Evolutionary conservation across 306 rosid genomes (phyloP), one percentile per base, ranked within the genome.

Genomic region (Ormosia semicastrata): DNA sequence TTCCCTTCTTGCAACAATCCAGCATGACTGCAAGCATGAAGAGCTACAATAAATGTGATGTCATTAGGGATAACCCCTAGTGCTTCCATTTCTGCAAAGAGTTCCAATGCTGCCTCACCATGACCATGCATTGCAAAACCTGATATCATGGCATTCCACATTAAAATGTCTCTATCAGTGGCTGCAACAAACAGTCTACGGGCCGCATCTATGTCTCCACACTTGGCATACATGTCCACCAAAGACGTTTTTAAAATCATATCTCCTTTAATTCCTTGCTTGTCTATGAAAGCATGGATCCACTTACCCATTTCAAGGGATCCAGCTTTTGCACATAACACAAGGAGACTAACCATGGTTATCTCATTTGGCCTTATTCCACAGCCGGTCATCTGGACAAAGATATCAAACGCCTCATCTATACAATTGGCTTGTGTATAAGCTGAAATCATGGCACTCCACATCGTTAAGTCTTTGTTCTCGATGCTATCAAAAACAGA

Each of bases 1-100:
- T 77, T 88, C 68, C 94, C 93, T 37, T 90, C 79, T 9, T 34
- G 78, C 50, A 90, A 85, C 77, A 90, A 66, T 65, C 94, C 91
- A 5, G 91, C 85, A 79, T 92, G 97, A 41, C 95, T 88, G 62
- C 97, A 90, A 74, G 91, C 95, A 52, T 90, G 91, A 67, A 90
- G 86, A 69, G 76, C 76, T 32, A 79, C 90, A 40, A 89, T 54
- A 33, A 89, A 88, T 81, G 92, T 92, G 66, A 86, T 80, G 29
- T 79, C 85, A 41, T 88, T 83, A 40, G 92, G 93, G 71, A 52
- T 56, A 60, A 86, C 50, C 14, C 87, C 87, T 54, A 9, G 66
- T 70, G 76, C 80, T 66, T 85, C 85, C 91, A 88, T 88, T 52
- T 92, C 84, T 77, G 40, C 49, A 33, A 89, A 79, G 73, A 90